Evolutionary conservation across 129 eudicot genomes (phyloP), one percentile per base, ranked within the genome.

Genomic region (Glebionis coronaria): DNA sequence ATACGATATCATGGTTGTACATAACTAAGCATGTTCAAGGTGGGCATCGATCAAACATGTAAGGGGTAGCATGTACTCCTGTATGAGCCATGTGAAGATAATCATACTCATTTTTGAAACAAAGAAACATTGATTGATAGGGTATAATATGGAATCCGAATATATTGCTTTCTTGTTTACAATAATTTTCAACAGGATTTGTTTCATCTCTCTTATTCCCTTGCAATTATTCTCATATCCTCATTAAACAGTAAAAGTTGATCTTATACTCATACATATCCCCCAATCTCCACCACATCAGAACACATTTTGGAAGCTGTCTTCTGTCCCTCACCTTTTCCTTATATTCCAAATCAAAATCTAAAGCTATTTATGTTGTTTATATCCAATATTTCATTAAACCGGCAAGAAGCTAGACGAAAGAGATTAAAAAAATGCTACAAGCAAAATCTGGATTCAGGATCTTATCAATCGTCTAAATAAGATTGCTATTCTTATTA

Each of bases 271-370:
- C 65, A 68, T 65, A 76, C 65, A 44, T 53, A 62, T 23, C 69
- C 56, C 18, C 69, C 55, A 46, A 29, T 56, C 76, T 78, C 87
- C 81, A 76, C 81, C 79, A 74, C 29, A 10, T 40, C 71, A 79
- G 73, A 73, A 75, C 72, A 78, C 45, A 56, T 73, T 73, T 45
- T 81, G 51, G 78, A 78, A 74, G 73, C 68, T 75, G 51, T 73
- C 76, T 72, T 84, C 60, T 68, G 79, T 73, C 71, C 60, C 76
- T 61, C n/a, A 64, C 12, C 78, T 73, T 84, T 85, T 72, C 42
- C 9, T 68, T 73, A 73, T 78, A 78, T 81, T 81, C 90, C 80
- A 78, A 81, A 78, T 78, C 82, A 65, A 75, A 61, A 71, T 67
- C 62, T 44, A 73, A 75, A 78, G 72, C 73, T 79, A 76, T 50